Conservation (phyloP, 139 green algal species). For the Astrephomene gubernaculifera region DNA sequence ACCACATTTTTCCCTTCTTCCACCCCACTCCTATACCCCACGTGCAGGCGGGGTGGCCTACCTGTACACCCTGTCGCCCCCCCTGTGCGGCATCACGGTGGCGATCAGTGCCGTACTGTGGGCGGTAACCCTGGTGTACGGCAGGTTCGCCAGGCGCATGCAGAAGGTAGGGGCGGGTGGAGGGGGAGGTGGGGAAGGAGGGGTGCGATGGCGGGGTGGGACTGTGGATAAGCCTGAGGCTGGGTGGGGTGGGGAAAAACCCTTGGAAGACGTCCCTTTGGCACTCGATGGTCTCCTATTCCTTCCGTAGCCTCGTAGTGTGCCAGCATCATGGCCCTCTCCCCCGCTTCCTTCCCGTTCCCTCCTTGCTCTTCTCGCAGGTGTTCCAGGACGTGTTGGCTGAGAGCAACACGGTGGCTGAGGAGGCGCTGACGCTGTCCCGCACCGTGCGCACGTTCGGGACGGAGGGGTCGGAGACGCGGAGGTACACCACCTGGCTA, state of each 20-base stretch:
- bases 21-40: too few relatives aligned
- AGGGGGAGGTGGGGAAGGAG: neutral
- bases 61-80: slow-evolving; percentile 75
- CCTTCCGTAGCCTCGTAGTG: too few relatives aligned
- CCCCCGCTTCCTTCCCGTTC: neutral
- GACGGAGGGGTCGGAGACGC: slow-evolving; percentile 75
- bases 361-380: neutral
- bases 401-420: slow-evolving; percentile 73
- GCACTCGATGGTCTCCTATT: too few relatives aligned
- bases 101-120: slow-evolving; percentile 70
- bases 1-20: too few relatives aligned
- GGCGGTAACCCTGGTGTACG: slow-evolving; percentile 73
- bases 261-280: too few relatives aligned
- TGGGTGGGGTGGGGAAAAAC: too few relatives aligned
- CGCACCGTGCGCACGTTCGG: slow-evolving; percentile 84
- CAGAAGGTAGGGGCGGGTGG: slow-evolving; percentile 50
- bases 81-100: slow-evolving; percentile 65
- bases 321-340: too few relatives aligned
- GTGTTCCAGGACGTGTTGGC: slow-evolving; percentile 79
- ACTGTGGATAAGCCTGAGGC: neutral
- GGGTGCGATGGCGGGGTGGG: neutral
- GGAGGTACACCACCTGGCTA: slow-evolving; percentile 75
- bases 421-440: slow-evolving; percentile 73
- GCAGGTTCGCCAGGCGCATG: slow-evolving; percentile 68
- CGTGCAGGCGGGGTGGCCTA: slow-evolving; percentile 80